Evolutionary conservation across 1,284 basidiomycete species (phyloP), one percentile per base, ranked within the genome.

Genomic region (Schizophyllum commune): DNA sequence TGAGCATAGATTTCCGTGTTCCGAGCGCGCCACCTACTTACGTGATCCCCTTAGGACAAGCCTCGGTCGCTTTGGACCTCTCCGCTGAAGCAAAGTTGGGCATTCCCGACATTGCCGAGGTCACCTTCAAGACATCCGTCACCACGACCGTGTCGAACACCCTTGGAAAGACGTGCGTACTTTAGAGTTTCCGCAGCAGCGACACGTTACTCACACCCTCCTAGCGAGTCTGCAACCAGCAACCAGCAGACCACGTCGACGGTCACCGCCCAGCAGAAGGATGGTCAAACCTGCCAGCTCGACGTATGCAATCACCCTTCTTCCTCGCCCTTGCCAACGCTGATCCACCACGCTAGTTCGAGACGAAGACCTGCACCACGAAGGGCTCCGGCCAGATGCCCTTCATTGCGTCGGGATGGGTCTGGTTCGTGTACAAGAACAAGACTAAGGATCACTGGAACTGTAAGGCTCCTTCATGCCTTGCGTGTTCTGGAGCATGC

Each of bases 381-480:
- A 47, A 22, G 15, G 57, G 57, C 15, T n/a, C 19, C 15, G 57
- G 57, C 33, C 33, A 51, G 1, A 7, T 34, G 6, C 57, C 19
- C 33, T 39, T 58, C 20, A 20, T 58, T 17, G 57, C 32, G 6
- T 19, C 57, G 15, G 57, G 57, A 7, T 58, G 57, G 57, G 57
- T 58, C 6, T 58, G 57, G 57, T 58, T 58, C 21, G 32, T 34
- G n/a, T 58, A 58, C 39, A 47, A 58, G 39, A 47, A 47, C 13
- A 47, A 47, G 39, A 47, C 39, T 8, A 47, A 47, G 39, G 17
- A 47, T 17, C 39, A 47, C 39, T 47, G 39, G 39, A 11, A 13
- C 39, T 47, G 39, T 47, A 9, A 17, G 39, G 9, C 17, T 2
- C 27, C 17, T 2, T 5, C 27, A 27, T 5, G 27, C 27, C 2